Evolutionary conservation across 176 grass and related monocot species (phyloP), one percentile per base, ranked within the genome.

Genomic region (Stipa capillata): DNA sequence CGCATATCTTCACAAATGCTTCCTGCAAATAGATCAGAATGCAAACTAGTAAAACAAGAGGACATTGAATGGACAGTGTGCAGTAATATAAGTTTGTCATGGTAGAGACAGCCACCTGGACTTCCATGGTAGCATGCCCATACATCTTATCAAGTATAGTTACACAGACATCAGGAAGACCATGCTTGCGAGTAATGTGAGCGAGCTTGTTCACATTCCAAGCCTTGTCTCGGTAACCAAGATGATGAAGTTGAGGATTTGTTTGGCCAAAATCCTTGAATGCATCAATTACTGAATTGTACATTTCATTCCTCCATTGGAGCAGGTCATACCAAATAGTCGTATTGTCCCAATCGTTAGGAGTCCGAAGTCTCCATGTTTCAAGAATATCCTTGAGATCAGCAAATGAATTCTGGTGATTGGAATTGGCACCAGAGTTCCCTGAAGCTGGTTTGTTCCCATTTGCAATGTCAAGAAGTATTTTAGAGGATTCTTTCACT

Each of bases 241-340:
- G 92, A 95, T 99, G 96, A 80, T 99, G 96, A 79, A 99, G 88
- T 81, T 99, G 96, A 65, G 92, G 86, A 79, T 99, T 99, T 74
- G 90, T 93, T 80, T 93, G 92, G 56, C 31, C 47, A 76, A 87
- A 99, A 76, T 99, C 96, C 82, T 95, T 99, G 81, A 99, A 99
- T 47, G 92, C 90, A 54, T 99, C 96, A 60, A 99, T 99, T 69
- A 99, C 96, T 73, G 93, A 92, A 89, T 99, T 99, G 74, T 99
- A 99, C 92, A 93, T 95, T 84, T 99, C 96, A 81, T 99, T 99
- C 79, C 96, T 95, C 96, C 96, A 99, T 17, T 99, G 96, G n/a
- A 95, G 90, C 42, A 99, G 77, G 63, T 99, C 96, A 53, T 99
- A 99, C 96, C 96, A 99, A 74, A 99, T 82, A 76, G 92, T 95